phyloP scores from a whole-genome alignment of 495 filamentous ascomycete genomes.

The Penicillium bovifimosum region DNA sequence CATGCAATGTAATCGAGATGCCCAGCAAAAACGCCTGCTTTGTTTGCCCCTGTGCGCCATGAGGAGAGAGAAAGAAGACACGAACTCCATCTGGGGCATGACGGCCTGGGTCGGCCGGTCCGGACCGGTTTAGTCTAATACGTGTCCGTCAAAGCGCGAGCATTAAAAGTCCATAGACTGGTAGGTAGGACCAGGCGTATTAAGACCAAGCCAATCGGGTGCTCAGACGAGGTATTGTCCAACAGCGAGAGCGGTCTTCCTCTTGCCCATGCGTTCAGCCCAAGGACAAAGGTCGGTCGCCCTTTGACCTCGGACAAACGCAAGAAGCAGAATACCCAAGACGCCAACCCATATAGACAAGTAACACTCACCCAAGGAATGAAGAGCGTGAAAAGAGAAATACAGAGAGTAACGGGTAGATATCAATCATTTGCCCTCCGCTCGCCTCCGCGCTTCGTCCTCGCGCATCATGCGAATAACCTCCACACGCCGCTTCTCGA shows the following conservation, averaged over 20 bases:
- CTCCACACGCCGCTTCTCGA: conserved; percentile 42
- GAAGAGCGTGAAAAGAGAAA: not conserved
- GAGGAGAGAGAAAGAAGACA: conserved; percentile 17
- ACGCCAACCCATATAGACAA: conserved; percentile 23
- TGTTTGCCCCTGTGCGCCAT: conserved; percentile 18
- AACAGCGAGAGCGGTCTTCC: not conserved
- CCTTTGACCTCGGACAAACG: conserved; percentile 2
- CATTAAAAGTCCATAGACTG: not conserved
- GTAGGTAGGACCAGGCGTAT: not conserved
- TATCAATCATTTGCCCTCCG: conserved; percentile 19
- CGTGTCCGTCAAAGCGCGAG: not conserved
- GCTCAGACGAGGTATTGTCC: no score
- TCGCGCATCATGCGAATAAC: conserved; percentile 51
- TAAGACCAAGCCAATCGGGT: not conserved
- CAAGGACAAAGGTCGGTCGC: not conserved
- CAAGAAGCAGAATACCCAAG: conserved; percentile 8
- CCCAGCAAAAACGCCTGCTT: conserved; percentile 24
- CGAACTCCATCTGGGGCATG: not conserved
- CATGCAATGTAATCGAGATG: conserved; percentile 24
- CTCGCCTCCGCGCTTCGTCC: conserved; percentile 38
- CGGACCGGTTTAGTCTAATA: not conserved
- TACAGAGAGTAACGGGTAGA: not conserved
- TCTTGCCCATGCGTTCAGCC: not conserved
- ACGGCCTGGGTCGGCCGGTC: not conserved
- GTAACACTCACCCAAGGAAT: conserved; percentile 11